These are phyloP conservation scores for Sutorius australiensis DNA, from an alignment of 768 basidiomycete genomes.

Conservation along the genomic window DNA sequence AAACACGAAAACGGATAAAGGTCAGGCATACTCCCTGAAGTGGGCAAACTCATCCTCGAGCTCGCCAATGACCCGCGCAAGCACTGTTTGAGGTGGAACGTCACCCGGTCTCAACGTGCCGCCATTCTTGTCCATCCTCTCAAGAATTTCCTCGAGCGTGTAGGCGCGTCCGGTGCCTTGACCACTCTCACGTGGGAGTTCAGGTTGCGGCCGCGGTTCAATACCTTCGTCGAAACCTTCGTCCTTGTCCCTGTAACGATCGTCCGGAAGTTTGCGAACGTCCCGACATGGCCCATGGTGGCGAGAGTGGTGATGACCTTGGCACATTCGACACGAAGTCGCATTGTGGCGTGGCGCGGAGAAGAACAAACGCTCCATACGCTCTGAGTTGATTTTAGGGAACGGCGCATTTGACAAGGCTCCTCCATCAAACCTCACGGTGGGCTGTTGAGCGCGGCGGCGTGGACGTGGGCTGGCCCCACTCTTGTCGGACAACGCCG, in stretches of 20 bases:
- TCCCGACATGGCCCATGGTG: constrained; percentile 45
- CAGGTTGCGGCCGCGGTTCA: constrained; percentile 1
- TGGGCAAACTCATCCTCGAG: constrained; percentile 94
- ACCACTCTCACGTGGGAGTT: background rate
- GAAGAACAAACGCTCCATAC: constrained; percentile 78
- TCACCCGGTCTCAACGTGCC: constrained; percentile 26
- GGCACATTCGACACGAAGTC: constrained; percentile 61
- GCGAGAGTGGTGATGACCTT: constrained; percentile 41
- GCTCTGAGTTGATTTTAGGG: constrained; percentile 77
- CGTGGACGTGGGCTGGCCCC: background rate
- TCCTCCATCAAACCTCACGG: constrained; percentile 23
- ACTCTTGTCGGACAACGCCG: constrained; percentile 1
- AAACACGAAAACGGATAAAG: background rate
- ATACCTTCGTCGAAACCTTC: constrained; percentile 14
- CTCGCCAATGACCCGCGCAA: constrained; percentile 77
- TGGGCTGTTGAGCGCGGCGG: constrained; percentile 1
- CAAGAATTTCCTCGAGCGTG: constrained; percentile 25
- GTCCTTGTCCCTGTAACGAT: constrained; percentile 9
- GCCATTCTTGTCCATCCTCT: constrained; percentile 24
- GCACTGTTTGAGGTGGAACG: constrained; percentile 83
- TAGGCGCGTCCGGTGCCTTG: constrained; percentile 5
- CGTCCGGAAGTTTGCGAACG: constrained; percentile 1
- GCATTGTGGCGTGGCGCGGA: constrained; percentile 73
- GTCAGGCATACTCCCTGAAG: constrained; percentile 75
- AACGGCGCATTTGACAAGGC: constrained; percentile 49